Evolutionary conservation across 352 stramenopile species (phyloP).

Genomic region (Globisporangium cylindrosporum): DNA sequence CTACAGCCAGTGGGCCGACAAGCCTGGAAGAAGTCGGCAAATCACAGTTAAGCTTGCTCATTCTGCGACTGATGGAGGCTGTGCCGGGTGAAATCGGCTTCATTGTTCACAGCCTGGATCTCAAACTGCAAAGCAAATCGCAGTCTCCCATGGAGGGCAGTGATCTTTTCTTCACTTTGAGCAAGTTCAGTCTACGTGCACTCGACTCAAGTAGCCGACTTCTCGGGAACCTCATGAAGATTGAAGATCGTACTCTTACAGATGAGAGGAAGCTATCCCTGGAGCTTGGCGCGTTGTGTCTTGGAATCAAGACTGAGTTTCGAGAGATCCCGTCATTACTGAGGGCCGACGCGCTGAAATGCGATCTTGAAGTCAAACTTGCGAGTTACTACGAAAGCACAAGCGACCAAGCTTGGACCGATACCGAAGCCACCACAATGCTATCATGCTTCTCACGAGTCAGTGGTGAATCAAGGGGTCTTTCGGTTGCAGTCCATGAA

Average conservation of each 20-base stretch:
- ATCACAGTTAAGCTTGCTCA: neutral
- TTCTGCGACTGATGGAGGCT: conserved; percentile 12
- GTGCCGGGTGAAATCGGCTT: conserved; percentile 10
- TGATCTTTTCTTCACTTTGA: neutral
- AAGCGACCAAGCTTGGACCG: neutral
- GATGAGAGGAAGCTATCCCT: conserved; percentile 11
- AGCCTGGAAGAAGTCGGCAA: neutral
- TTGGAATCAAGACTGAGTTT: neutral
- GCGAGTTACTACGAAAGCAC: neutral
- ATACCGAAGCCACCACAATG: neutral
- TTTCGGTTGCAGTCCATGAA: neutral
- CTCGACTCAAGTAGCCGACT: conserved; percentile 6
- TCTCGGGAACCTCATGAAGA: neutral
- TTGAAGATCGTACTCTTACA: neutral
- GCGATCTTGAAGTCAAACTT: conserved; percentile 17
- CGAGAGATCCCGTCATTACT: conserved; percentile 3
- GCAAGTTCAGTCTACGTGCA: conserved; percentile 5
- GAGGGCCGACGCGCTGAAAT: conserved; percentile 11
- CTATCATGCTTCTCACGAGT: conserved; percentile 9
- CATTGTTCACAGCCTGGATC: conserved; percentile 11
- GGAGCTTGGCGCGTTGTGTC: conserved; percentile 3
- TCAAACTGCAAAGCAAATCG: conserved; percentile 6
- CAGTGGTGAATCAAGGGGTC: conserved; percentile 12
- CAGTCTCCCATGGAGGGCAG: neutral
- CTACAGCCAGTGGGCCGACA: neutral